Conservation (phyloP, 208 protist species). For the Crithidia brevicula region DNA sequence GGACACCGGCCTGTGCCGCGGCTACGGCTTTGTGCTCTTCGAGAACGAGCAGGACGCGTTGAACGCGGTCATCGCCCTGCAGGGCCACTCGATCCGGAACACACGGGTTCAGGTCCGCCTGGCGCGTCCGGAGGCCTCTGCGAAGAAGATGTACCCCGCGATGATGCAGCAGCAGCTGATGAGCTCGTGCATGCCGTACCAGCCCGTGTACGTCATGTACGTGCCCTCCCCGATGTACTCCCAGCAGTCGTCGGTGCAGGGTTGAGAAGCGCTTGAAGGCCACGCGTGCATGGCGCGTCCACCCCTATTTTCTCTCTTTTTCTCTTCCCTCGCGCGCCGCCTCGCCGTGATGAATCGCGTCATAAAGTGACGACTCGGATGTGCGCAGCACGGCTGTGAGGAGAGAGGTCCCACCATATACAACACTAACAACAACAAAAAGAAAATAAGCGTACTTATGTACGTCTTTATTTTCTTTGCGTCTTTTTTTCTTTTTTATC, state of each 20-base stretch:
- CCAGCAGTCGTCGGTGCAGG: constrained; percentile 24
- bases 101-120: constrained; percentile 87
- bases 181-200: constrained; percentile 43
- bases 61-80: constrained; percentile 70
- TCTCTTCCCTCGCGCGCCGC: not conserved
- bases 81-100: constrained; percentile 59
- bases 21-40: constrained; percentile 89
- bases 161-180: constrained; percentile 61
- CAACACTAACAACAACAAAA: constrained; percentile 17
- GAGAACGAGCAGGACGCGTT: constrained; percentile 60
- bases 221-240: constrained; percentile 40
- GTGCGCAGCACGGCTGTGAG: not conserved
- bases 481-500: constrained; percentile 13
- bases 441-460: not conserved
- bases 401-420: constrained; percentile 3
- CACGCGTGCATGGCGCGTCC: no score
- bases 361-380: constrained; percentile 17
- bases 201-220: constrained; percentile 56
- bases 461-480: constrained; percentile 5
- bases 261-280: constrained; percentile 18
- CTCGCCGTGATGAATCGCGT: not conserved
- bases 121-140: constrained; percentile 72
- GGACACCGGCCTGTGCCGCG: constrained; percentile 68
- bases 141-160: constrained; percentile 75
- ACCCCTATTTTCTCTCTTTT: not conserved